Base-by-base conservation (phyloP, 2,329 filamentous ascomycete genomes). In the Fusarium sp. region DNA sequence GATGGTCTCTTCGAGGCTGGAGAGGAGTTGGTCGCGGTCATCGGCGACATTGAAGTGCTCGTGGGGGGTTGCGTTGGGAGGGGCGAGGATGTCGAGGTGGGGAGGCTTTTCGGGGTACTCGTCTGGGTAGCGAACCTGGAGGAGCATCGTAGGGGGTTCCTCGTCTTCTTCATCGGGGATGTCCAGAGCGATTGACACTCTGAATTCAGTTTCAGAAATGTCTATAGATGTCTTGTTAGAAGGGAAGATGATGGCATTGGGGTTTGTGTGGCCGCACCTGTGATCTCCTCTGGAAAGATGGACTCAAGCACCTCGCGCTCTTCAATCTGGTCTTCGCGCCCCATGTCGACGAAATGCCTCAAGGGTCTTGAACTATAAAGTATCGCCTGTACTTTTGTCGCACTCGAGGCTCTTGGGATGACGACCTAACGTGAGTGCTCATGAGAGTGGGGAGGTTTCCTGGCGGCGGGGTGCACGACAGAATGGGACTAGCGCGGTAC, bases 241-340 rank as follows among this genome's bases (percentile, higher is more conserved):
- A 13, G 38, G 25, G 54, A 73, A 40, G 20, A 59, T 63, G 20
- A 22, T 14, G 33, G 38, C 52, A 42, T 20, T 20, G 42, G 7
- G 18, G 42, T 7, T n/a, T 54, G 16, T 31, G 27, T 20, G n/a
- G 27, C 33, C 7, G 57, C 80, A 96, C 95, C 93, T 89, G 92
- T 96, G 78, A 99, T 98, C 86, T 99, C 97, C 70, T 99, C 96
- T 1, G 97, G 95, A 78, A 98, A 99, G 81, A 99, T 99, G 70
- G 96, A 98, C 81, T 97, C 95, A 81, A 99, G 94, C 78, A 99
- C 96, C 84, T 99, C 97, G 71, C 95, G 92, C 89, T 99, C 97
- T 86, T 99, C 97, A 75, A 92, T 86, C 84, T 99, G 97, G 70
- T 99, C 97, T 88, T 98, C 96, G 82, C 86, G 88, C 59, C 91